phyloP scores from a whole-genome alignment of 768 basidiomycete genomes.

The Roridomyces roridus region DNA sequence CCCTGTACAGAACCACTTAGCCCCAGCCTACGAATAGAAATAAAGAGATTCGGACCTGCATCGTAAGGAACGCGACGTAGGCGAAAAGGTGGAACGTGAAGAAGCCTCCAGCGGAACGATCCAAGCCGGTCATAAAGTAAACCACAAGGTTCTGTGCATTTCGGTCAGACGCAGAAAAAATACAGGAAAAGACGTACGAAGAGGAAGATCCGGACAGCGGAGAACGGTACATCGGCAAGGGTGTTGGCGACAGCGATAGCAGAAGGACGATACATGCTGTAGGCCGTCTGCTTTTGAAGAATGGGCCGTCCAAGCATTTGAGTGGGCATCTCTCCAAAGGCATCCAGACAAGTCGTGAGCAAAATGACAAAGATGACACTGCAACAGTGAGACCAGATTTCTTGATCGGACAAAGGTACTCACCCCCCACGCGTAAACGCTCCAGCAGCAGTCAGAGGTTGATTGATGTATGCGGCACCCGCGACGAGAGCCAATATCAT shows the following conservation, averaged over 20 bases:
- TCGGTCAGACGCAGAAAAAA: too few species aligned
- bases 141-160: slow-evolving; percentile 52
- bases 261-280: slow-evolving; percentile 70
- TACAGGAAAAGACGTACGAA: slow-evolving; percentile 35
- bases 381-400: background rate
- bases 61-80: slow-evolving; percentile 68
- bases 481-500: slow-evolving; percentile 69
- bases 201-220: slow-evolving; percentile 59
- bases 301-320: slow-evolving; percentile 86
- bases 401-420: background rate
- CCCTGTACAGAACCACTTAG: slow-evolving; percentile 41
- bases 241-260: slow-evolving; percentile 72
- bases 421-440: slow-evolving; percentile 86
- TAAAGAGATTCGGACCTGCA: slow-evolving; percentile 53
- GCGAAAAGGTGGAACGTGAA: slow-evolving; percentile 70
- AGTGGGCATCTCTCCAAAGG: slow-evolving; percentile 74
- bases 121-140: slow-evolving; percentile 70
- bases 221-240: slow-evolving; percentile 73
- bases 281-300: slow-evolving; percentile 68
- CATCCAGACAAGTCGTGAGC: slow-evolving; percentile 71
- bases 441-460: slow-evolving; percentile 75
- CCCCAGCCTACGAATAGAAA: background rate
- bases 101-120: slow-evolving; percentile 49
- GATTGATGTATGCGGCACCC: slow-evolving; percentile 77
- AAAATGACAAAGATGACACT: slow-evolving; percentile 76